phyloP scores from a whole-genome alignment of 495 filamentous ascomycete species.

The Annulohypoxylon bovei region DNA sequence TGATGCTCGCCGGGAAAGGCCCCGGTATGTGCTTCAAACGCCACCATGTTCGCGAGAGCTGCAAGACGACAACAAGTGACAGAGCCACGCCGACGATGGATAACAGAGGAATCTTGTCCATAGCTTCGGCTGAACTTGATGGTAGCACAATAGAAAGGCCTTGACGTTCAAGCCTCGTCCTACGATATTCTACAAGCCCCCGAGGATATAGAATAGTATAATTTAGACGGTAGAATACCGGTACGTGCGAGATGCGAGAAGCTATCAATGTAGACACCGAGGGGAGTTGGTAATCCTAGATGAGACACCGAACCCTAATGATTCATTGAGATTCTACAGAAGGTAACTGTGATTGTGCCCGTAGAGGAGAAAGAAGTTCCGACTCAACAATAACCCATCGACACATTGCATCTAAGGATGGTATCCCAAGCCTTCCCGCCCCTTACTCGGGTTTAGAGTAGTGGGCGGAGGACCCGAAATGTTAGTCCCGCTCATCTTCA shows the following conservation, averaged over 20 bases:
- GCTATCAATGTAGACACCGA: not conserved
- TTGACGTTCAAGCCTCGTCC: not conserved
- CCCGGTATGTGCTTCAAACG: conserved; percentile 54
- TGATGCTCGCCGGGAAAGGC: conserved; percentile 52
- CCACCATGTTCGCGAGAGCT: conserved; percentile 1
- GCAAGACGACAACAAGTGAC: not conserved
- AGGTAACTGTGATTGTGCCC: not conserved
- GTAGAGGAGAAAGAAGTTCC: not conserved
- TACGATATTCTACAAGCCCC: too few relatives aligned
- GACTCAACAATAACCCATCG: not conserved
- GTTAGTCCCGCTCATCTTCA: not conserved
- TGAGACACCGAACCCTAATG: not conserved
- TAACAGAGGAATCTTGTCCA: not conserved
- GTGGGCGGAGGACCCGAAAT: not conserved
- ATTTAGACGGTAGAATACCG: not conserved
- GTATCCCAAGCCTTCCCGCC: not conserved
- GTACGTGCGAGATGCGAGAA: not conserved
- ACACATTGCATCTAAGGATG: not conserved
- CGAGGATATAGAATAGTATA: not conserved
- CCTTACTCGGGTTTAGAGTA: conserved; percentile 4
- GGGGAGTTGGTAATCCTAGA: not conserved
- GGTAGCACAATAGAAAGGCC: not conserved
- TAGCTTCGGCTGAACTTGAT: not conserved
- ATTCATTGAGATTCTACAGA: not conserved
- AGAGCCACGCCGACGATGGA: not conserved